A percentile compares a stretch with the other conserved stretches of the same genome.
phyloP scores from a whole-genome alignment of 2,329 filamentous ascomycete genomes.

The Triangularia setosa region DNA sequence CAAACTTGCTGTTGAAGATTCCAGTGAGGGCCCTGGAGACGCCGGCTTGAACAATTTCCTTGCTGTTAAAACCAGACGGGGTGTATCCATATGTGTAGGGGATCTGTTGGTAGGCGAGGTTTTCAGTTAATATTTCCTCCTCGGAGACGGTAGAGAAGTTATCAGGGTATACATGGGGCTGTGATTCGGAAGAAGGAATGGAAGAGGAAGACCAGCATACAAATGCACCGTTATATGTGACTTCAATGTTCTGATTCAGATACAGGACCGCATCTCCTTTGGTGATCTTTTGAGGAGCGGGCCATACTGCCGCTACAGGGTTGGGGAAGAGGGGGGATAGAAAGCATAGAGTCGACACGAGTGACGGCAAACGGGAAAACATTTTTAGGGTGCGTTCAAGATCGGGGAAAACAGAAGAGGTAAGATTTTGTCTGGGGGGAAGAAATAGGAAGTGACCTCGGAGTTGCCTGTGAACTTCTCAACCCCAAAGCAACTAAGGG shows the following conservation, averaged over 20 bases:
- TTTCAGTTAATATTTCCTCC: slow-evolving; percentile 32
- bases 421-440: background rate
- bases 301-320: slow-evolving; percentile 54
- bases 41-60: slow-evolving; percentile 52
- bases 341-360: slow-evolving; percentile 34
- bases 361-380: slow-evolving; percentile 25
- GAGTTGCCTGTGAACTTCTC: background rate
- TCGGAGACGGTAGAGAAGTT: slow-evolving; percentile 15
- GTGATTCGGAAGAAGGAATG: slow-evolving; percentile 29
- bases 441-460: background rate
- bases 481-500: background rate
- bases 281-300: slow-evolving; percentile 47
- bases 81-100: slow-evolving; percentile 44
- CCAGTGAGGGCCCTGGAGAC: slow-evolving; percentile 57
- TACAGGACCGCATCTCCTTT: slow-evolving; percentile 52
- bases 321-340: slow-evolving; percentile 26
- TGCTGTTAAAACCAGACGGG: slow-evolving; percentile 43
- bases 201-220: slow-evolving; percentile 46
- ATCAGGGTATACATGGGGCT: slow-evolving; percentile 7
- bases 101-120: slow-evolving; percentile 40
- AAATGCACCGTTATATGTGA: slow-evolving; percentile 56
- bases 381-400: slow-evolving; percentile 19
- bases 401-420: background rate
- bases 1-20: slow-evolving; percentile 65
- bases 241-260: slow-evolving; percentile 47